Conservation (phyloP, 176 grass and related monocot genomes). For the Oropetium thomaeum region DNA sequence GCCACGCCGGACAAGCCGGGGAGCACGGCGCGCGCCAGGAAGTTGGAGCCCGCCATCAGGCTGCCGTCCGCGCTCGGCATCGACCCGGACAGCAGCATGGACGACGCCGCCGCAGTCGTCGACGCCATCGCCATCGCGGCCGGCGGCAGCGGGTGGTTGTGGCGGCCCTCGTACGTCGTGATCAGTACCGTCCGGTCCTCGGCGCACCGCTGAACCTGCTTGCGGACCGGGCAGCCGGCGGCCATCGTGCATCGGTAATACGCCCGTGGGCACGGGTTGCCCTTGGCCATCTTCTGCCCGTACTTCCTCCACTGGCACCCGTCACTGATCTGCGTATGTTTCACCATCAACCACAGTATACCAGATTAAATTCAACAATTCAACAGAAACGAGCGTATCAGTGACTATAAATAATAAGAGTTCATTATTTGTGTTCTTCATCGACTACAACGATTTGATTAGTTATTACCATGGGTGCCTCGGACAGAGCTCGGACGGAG, state of each 20-base stretch:
- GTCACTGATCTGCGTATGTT: constrained; percentile 63
- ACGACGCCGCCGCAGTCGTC: constrained; percentile 66
- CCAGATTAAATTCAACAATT: too few species aligned
- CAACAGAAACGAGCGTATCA: too few species aligned
- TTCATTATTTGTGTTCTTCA: not conserved
- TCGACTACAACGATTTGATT: too few species aligned
- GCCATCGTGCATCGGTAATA: constrained; percentile 95
- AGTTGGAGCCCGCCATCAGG: constrained; percentile 71
- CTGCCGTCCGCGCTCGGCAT: constrained; percentile 68
- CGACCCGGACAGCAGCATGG: constrained; percentile 81
- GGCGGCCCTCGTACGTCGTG: constrained; percentile 77
- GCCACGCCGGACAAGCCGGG: constrained; percentile 78
- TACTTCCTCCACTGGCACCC: constrained; percentile 97
- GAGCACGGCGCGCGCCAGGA: constrained; percentile 64
- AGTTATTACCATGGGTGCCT: constrained; percentile 61
- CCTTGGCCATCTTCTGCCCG: constrained; percentile 94
- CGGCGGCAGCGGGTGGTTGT: constrained; percentile 88
- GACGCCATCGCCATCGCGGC: constrained; percentile 85
- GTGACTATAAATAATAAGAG: not conserved
- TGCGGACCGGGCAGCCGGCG: constrained; percentile 75
- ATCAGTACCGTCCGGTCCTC: constrained; percentile 75
- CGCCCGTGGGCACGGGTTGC: constrained; percentile 78
- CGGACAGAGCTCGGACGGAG: constrained; percentile 75
- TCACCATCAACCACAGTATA: not conserved
- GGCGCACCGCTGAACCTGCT: constrained; percentile 87